Evolutionary conservation across 345 rosid species (phyloP).

Genomic region (Lepidium aucheri): DNA sequence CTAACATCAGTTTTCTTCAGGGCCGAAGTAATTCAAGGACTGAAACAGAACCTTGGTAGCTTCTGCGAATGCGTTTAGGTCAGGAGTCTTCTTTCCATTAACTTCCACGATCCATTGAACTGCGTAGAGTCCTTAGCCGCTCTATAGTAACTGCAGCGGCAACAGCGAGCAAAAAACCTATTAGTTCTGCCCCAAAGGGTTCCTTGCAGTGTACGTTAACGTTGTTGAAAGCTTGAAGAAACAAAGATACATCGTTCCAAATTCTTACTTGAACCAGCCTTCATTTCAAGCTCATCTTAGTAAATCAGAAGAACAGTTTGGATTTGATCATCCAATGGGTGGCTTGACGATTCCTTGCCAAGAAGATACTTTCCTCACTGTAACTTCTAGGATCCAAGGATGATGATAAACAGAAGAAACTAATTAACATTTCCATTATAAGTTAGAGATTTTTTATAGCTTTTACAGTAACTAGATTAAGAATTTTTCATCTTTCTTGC

Average conservation of each 20-base stretch:
- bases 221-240: conserved; percentile 25
- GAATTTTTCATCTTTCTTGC: not conserved
- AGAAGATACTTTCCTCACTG: conserved; percentile 27
- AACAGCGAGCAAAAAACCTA: not conserved
- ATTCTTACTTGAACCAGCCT: conserved; percentile 15
- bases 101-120: conserved; percentile 94
- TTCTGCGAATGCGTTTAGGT: conserved; percentile 61
- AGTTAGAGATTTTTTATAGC: not conserved
- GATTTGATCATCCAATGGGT: conserved; percentile 36
- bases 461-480: not conserved
- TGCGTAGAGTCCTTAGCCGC: conserved; percentile 50
- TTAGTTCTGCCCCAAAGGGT: conserved; percentile 17
- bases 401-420: not conserved
- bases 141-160: not conserved
- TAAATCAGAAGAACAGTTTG: not conserved
- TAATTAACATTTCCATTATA: not conserved
- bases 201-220: conserved; percentile 40
- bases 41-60: conserved; percentile 55
- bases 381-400: conserved; percentile 11
- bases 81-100: conserved; percentile 77
- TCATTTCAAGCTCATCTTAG: too few relatives aligned
- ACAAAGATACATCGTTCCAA: conserved; percentile 32
- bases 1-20: too few relatives aligned
- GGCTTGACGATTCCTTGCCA: conserved; percentile 39
- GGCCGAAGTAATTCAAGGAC: not conserved